phyloP scores from a whole-genome alignment of 169 alveolate species.

The Eimeria praecox region DNA sequence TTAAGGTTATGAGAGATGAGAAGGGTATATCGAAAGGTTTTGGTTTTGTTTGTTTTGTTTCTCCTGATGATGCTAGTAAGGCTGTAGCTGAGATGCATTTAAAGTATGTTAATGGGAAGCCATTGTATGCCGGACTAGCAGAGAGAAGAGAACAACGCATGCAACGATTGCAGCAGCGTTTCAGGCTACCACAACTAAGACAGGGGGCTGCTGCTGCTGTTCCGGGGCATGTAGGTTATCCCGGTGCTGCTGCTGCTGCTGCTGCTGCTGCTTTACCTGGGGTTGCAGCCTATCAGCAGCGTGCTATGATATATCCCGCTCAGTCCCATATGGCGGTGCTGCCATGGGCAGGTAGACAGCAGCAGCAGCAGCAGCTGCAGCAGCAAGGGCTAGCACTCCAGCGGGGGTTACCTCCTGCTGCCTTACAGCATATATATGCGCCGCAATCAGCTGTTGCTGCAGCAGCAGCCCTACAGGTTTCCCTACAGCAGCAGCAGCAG shows the following conservation, averaged over 20 bases:
- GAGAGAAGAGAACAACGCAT: conserved; percentile 95
- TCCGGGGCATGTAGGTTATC: conserved; percentile 26
- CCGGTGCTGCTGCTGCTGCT: conserved; percentile 8
- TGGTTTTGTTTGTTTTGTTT: conserved; percentile 98
- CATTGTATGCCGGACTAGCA: conserved; percentile 96
- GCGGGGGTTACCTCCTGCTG: conserved; percentile 45
- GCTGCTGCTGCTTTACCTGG: conserved; percentile 6
- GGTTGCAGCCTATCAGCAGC: conserved; percentile 53
- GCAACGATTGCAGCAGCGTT: conserved; percentile 94
- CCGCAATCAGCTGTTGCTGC: conserved; percentile 77
- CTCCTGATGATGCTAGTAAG: conserved; percentile 98
- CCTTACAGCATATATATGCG: conserved; percentile 80
- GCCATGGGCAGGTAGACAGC: conserved; percentile 58
- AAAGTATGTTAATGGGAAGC: conserved; percentile 92
- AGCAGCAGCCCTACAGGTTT: conserved; percentile 62
- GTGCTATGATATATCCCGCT: conserved; percentile 77
- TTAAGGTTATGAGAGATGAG: conserved; percentile 96
- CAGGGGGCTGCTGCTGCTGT: conserved; percentile 65
- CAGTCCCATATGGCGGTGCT: conserved; percentile 79
- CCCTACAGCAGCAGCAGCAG: conserved; percentile 49
- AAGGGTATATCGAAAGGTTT: conserved; percentile 97
- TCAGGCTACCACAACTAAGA: conserved; percentile 89
- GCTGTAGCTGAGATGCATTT: conserved; percentile 98
- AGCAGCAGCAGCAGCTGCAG: conserved; percentile 36
- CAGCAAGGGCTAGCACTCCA: conserved; percentile 55